A percentile compares a stretch with the other conserved stretches of the same genome.
Evolutionary conservation across 176 grass and related monocot species (phyloP).

Genomic region (Carex scoparia): DNA sequence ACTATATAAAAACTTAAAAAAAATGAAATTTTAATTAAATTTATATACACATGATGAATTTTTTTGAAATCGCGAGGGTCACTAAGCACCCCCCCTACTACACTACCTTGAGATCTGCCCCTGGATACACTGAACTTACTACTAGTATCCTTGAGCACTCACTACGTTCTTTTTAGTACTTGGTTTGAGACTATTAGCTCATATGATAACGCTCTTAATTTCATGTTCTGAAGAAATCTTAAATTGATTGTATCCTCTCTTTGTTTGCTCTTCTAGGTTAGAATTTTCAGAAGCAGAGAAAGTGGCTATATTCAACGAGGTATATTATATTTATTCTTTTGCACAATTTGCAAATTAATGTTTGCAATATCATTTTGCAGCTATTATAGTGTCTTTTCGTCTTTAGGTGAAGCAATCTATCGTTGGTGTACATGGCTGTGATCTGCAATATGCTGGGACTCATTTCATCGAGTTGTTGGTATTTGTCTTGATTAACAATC

Average conservation of each 20-base stretch:
- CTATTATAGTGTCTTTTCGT: conserved; percentile 19
- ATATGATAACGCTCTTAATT: conserved; percentile 21
- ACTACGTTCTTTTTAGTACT: conserved; percentile 15
- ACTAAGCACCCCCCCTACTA: no score
- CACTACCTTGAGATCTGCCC: no score
- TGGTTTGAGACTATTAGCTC: conserved; percentile 11
- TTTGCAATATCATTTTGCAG: background rate
- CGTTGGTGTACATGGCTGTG: conserved; percentile 50
- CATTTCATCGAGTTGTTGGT: conserved; percentile 89
- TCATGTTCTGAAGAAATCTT: conserved; percentile 3
- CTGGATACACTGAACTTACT: background rate
- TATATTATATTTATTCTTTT: conserved; percentile 29
- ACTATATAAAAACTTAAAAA: no score
- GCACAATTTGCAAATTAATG: background rate
- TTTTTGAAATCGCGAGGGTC: no score
- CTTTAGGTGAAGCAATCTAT: conserved; percentile 93
- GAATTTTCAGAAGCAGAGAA: conserved; percentile 85
- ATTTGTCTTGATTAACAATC: conserved; percentile 23
- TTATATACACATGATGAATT: no score
- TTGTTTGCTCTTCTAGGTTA: conserved; percentile 51
- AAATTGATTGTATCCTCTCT: conserved; percentile 12
- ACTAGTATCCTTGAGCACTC: conserved; percentile 19
- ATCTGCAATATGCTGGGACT: conserved; percentile 62
- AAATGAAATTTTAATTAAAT: no score
- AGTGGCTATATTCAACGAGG: conserved; percentile 75